Evolutionary conservation across 2,329 filamentous ascomycete species (phyloP).

Genomic region (Cytospora chrysosperma): DNA sequence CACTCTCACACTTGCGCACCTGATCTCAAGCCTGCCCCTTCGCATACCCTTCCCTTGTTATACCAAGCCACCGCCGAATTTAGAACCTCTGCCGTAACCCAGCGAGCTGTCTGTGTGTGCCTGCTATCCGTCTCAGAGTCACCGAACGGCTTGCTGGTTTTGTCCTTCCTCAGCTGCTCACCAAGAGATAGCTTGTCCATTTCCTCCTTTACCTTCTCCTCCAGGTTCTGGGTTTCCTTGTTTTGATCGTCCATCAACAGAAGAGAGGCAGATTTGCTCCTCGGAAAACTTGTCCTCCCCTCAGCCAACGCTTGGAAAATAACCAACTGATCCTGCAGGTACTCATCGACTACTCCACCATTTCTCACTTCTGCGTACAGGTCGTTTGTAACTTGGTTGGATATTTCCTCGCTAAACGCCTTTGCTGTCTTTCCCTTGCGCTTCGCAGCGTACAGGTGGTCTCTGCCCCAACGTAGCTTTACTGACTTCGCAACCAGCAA

Average conservation of each 20-base stretch:
- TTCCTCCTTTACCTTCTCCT: no score
- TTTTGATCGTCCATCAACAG: neutral
- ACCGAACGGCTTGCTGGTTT: slow-evolving; percentile 51
- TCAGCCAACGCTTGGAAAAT: slow-evolving; percentile 59
- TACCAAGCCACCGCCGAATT: slow-evolving; percentile 47
- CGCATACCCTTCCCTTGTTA: slow-evolving; percentile 49
- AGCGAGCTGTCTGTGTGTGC: slow-evolving; percentile 60
- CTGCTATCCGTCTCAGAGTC: slow-evolving; percentile 43
- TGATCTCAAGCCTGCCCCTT: slow-evolving; percentile 41
- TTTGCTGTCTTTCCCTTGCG: slow-evolving; percentile 26
- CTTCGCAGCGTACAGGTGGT: slow-evolving; percentile 38
- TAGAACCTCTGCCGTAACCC: slow-evolving; percentile 54
- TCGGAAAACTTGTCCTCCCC: slow-evolving; percentile 48
- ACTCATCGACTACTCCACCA: slow-evolving; percentile 52
- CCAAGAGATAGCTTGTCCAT: slow-evolving; percentile 33
- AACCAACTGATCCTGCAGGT: slow-evolving; percentile 61
- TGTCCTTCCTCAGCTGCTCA: slow-evolving; percentile 42
- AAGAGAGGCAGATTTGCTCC: slow-evolving; percentile 19
- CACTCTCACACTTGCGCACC: neutral
- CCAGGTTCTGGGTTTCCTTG: neutral
- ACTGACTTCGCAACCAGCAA: slow-evolving; percentile 55
- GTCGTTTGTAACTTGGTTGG: slow-evolving; percentile 44
- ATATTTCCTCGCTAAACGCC: slow-evolving; percentile 39
- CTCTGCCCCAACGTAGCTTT: slow-evolving; percentile 48
- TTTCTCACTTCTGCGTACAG: slow-evolving; percentile 46